Base-by-base conservation (phyloP, 306 rosid species). In the Prinsepia uniflora region DNA sequence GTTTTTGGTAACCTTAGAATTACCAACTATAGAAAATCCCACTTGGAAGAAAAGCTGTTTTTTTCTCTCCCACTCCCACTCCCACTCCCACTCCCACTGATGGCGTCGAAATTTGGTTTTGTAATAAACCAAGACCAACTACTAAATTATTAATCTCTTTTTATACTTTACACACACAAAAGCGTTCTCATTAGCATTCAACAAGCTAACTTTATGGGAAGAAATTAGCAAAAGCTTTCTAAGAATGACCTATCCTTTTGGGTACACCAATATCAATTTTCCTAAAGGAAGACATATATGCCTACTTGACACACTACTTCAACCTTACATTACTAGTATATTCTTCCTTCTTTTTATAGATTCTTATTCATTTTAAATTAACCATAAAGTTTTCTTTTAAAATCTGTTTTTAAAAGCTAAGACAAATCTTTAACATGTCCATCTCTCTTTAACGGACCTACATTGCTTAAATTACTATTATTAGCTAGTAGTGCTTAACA, bases 11-110 rank as follows among this genome's bases (percentile, higher is more conserved):
- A 83, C 87, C 92, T 90, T 86, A 77, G 86, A 71, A 68, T 81
- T 88, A n/a, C 92, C 76, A 84, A 88, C 87, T 81, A 84, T 86
- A 81, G 87, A 88, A 83, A 88, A 85, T 75, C 83, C 87, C 85
- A 90, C 89, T 84, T 47, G 70, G 76, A 47, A 80, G 75, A 60
- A 88, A 88, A 86, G 84, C 81, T 63, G 85, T 86, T 86, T 90
- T 83, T 76, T 41, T 30, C 36, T 30, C 36, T 30, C 36, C 36
- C 36, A 30, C 36, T 30, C 36, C 36, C 3, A 30, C 36, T 30
- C 36, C 36, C 30, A 24, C 30, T 75, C 17, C 78, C n/a, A n/a
- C n/a, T n/a, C 60, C 87, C 77, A 74, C 85, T 79, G 81, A 78
- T 81, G 68, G 81, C 80, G 76, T 81, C 83, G 73, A 81, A 84